Conservation (phyloP, 495 filamentous ascomycete species). For the Glonium stellatum region DNA sequence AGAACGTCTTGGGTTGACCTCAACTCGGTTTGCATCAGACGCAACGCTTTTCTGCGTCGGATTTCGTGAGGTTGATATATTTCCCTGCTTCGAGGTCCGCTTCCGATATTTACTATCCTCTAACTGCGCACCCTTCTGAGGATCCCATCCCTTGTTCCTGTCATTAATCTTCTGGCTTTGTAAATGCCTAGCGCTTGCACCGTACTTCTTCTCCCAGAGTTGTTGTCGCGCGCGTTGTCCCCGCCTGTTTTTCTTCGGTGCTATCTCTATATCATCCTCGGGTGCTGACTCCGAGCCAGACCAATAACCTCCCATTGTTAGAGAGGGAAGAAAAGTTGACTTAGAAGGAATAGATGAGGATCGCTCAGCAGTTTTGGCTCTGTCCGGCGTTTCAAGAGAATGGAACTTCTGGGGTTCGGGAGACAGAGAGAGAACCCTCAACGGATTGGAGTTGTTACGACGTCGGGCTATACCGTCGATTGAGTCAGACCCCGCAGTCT, state of each 20-base stretch:
- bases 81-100: conserved; percentile 31
- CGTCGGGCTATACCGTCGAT: not conserved
- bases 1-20: conserved; percentile 26
- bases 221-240: conserved; percentile 81
- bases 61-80: not conserved
- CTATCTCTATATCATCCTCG: conserved; percentile 39
- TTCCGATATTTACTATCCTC: conserved; percentile 6
- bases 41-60: conserved; percentile 7
- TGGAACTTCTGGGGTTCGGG: not conserved
- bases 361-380: not conserved
- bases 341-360: not conserved
- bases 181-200: conserved; percentile 66
- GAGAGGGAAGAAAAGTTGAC: conserved; percentile 76
- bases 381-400: conserved; percentile 2
- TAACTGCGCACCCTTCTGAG: conserved; percentile 38
- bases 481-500: not conserved
- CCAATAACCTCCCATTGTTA: conserved; percentile 81
- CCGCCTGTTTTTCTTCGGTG: conserved; percentile 67
- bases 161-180: conserved; percentile 31
- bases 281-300: conserved; percentile 74
- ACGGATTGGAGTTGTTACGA: too few species aligned
- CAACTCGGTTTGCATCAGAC: conserved; percentile 20
- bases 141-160: conserved; percentile 50
- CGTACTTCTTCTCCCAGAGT: conserved; percentile 90
- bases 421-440: not conserved